A percentile compares a stretch with the other conserved stretches of the same genome.
Evolutionary conservation across 805 yeast genomes (phyloP).

Genomic region (Saccharomyces paradoxus): DNA sequence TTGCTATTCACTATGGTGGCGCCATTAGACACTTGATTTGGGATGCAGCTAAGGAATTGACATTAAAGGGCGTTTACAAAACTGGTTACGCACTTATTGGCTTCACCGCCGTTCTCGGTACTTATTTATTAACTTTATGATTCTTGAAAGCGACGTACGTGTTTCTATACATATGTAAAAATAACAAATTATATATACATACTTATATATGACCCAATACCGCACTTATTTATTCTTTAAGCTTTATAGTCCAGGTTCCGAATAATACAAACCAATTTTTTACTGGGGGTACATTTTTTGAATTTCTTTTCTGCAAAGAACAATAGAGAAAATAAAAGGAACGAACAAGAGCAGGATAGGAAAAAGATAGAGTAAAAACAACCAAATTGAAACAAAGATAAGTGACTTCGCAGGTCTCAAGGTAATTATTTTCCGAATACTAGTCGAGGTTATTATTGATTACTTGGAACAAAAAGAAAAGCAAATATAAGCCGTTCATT

Average conservation of each 20-base stretch:
- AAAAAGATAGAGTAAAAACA: not conserved
- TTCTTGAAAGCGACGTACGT: not conserved
- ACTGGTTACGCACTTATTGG: conserved; percentile 85
- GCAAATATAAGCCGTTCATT: not conserved
- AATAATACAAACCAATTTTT: not conserved
- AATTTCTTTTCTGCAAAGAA: not conserved
- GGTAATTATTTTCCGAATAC: not conserved
- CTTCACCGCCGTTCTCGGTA: conserved; percentile 46
- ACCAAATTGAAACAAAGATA: not conserved
- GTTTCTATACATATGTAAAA: not conserved
- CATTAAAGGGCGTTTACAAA: conserved; percentile 80
- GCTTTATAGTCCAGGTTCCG: not conserved
- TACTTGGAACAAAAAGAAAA: not conserved
- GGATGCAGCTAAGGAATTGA: conserved; percentile 80
- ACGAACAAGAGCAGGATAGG: not conserved
- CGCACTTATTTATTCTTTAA: not conserved
- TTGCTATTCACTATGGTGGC: conserved; percentile 77
- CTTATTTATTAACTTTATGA: conserved; percentile 38
- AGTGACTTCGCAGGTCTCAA: not conserved
- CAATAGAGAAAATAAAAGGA: not conserved
- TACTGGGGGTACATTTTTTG: not conserved
- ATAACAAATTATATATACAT: not conserved
- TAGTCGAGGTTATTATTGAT: not conserved
- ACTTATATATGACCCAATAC: not conserved
- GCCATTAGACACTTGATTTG: conserved; percentile 91